Conservation (phyloP, 108 stramenopile species). For the Cyclostephanos invisitatus region DNA sequence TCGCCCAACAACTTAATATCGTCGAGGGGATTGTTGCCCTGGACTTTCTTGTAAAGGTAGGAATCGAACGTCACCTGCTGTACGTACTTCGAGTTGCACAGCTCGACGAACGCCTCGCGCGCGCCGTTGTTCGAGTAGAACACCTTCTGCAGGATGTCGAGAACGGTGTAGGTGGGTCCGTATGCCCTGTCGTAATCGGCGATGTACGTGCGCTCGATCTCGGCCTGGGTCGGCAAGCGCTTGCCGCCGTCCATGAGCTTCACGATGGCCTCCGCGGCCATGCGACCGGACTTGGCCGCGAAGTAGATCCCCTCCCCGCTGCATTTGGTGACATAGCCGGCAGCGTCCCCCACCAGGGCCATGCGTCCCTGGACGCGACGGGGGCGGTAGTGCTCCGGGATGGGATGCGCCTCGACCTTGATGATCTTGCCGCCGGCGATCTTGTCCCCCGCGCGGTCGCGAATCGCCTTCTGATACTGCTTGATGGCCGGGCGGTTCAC, state of each 20-base stretch:
- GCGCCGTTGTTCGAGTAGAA: constrained; percentile 98
- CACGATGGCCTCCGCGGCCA: constrained; percentile 96
- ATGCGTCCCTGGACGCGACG: constrained; percentile 93
- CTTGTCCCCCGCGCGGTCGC: constrained; percentile 96
- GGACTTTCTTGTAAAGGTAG: constrained; percentile 97
- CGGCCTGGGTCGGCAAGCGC: constrained; percentile 89
- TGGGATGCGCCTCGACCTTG: constrained; percentile 99
- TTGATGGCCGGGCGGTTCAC: constrained; percentile 98
- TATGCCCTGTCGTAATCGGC: constrained; percentile 92
- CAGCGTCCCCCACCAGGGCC: constrained; percentile 96
- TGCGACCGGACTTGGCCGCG: constrained; percentile 96
- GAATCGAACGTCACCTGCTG: constrained; percentile 99
- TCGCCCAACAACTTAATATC: constrained; percentile 96
- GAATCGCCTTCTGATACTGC: constrained; percentile 99
- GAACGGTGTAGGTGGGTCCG: constrained; percentile 96
- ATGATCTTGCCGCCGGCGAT: constrained; percentile 98
- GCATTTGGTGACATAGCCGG: constrained; percentile 98
- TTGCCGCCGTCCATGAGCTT: constrained; percentile 86
- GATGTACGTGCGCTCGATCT: constrained; percentile 92
- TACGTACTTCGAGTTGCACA: constrained; percentile 97
- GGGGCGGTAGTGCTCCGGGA: constrained; percentile 98
- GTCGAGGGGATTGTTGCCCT: constrained; percentile 97
- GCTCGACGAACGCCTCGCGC: constrained; percentile 97
- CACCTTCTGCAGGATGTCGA: constrained; percentile 96
- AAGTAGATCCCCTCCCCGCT: constrained; percentile 99